phyloP scores from a whole-genome alignment of 108 stramenopile species.

The Discostella stelligeroides region DNA sequence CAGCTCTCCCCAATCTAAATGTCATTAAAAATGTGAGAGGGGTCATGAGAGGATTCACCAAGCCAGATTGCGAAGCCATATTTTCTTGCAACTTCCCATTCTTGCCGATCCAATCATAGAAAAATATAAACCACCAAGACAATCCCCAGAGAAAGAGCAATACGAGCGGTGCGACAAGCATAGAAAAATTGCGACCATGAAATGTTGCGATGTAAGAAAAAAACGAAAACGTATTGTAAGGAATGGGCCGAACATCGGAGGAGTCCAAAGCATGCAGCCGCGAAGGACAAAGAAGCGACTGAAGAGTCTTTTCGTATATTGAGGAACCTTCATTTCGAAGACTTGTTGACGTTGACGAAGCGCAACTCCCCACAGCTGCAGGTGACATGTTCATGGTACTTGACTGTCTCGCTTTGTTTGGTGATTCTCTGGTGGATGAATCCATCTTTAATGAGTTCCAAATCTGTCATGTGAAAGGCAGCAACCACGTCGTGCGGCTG shows the following conservation, averaged over 20 bases:
- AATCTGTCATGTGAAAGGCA: no score
- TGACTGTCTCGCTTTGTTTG: no score
- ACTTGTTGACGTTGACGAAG: neutral
- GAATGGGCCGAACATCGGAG: conserved; percentile 27
- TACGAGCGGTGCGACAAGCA: conserved; percentile 36
- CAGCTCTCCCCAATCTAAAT: conserved; percentile 43
- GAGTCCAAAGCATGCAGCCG: conserved; percentile 35
- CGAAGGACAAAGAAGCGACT: conserved; percentile 30
- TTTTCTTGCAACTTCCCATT: conserved; percentile 17
- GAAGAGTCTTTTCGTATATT: conserved; percentile 11
- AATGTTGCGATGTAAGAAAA: conserved; percentile 35
- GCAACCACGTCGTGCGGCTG: no score
- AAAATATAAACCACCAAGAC: conserved; percentile 42
- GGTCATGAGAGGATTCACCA: conserved; percentile 32
- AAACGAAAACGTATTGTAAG: conserved; percentile 33
- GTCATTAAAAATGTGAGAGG: conserved; percentile 47
- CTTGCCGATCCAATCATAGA: conserved; percentile 6
- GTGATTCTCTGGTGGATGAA: no score
- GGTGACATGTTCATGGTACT: no score
- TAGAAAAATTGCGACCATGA: conserved; percentile 42
- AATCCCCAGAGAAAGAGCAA: conserved; percentile 34
- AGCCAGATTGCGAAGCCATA: conserved; percentile 24
- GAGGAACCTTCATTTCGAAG: neutral
- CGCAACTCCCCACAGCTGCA: neutral
- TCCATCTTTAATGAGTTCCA: no score